Base-by-base conservation (phyloP, 2,329 filamentous ascomycete genomes). In the Aspergillus unguis region DNA sequence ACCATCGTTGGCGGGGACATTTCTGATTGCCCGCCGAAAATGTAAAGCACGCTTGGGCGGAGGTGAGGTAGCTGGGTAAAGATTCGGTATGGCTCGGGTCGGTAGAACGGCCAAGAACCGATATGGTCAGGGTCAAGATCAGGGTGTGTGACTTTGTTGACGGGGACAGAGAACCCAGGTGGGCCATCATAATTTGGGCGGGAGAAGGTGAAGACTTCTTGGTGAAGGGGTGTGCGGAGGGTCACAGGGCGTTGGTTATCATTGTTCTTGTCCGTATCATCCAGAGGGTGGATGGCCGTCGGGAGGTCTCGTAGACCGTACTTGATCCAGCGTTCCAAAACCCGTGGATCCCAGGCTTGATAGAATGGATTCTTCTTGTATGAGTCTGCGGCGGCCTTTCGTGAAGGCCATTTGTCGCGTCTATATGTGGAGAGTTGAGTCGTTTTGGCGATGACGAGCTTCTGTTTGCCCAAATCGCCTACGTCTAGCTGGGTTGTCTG, bases 371-470 rank as follows among this genome's bases (percentile, higher is more conserved):
- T 87, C 50, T 80, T 81, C 47, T 75, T 72, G 72, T 96, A 91
- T 8, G 82, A 74, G 9, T 79, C 80, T 48, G 78, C 80, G 23
- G 92, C 92, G 2, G 78, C 86, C 44, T 77, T 74, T 7, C 87
- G 82, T 0, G 87, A 90, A 0, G 90, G 87, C 94, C 92, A 97
- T 51, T 81, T 64, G 61, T 96, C 92, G 40, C 90, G 84, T 10
- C 92, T 85, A 58, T 80, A 79, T 7, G 86, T 81, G 32, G 90
- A 95, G 26, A 84, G 76, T 50, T 78, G 64, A 25, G 70, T 73
- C 9, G 70, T 72, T 58, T 68, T 64, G 45, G 69, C 62, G 40
- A 73, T 66, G 26, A 51, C 29, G n/a, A 54, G 47, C 43, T 64
- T 59, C 36, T 62, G 62, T 11, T 58, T 56, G 27, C 54, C 49